A percentile compares a stretch with the other conserved stretches of the same genome.
phyloP scores from a whole-genome alignment of 1,284 basidiomycete genomes.

The Cryptococcus deneoformans region DNA sequence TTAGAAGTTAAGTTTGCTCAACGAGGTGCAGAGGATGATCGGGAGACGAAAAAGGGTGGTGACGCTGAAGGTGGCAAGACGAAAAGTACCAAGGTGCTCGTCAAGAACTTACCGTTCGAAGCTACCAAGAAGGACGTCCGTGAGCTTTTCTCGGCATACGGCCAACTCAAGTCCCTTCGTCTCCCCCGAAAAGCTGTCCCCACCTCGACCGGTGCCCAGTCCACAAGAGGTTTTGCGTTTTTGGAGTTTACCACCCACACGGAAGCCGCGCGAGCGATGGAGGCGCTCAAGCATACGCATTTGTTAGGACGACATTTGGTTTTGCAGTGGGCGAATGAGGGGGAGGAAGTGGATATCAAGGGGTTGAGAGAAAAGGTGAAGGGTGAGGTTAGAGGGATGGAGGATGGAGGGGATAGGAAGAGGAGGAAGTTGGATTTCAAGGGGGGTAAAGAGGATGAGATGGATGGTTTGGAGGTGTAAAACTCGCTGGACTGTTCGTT shows the following conservation, averaged over 20 bases:
- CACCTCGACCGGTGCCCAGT: slow-evolving; percentile 54
- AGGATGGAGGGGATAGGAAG: slow-evolving; percentile 30
- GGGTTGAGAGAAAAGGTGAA: slow-evolving; percentile 68
- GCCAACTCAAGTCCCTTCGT: slow-evolving; percentile 86
- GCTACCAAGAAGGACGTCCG: slow-evolving; percentile 89
- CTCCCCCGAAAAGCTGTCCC: slow-evolving; percentile 83
- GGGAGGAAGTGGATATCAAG: slow-evolving; percentile 63
- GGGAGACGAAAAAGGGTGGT: slow-evolving; percentile 50
- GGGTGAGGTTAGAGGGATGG: slow-evolving; percentile 33
- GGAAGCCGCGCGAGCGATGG: slow-evolving; percentile 83
- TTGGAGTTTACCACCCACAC: slow-evolving; percentile 84
- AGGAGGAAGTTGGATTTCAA: slow-evolving; percentile 45
- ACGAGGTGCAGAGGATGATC: slow-evolving; percentile 67
- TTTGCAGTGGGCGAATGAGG: slow-evolving; percentile 86
- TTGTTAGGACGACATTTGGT: slow-evolving; percentile 93
- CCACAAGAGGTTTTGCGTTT: slow-evolving; percentile 89
- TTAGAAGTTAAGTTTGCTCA: slow-evolving; percentile 84
- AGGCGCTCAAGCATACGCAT: slow-evolving; percentile 86
- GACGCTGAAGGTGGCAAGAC: slow-evolving; percentile 44
- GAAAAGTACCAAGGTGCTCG: slow-evolving; percentile 81
- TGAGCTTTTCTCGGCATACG: slow-evolving; percentile 85
- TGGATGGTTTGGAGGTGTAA: slow-evolving; percentile 32
- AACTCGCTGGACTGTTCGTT: too few species aligned
- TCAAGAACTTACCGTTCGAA: slow-evolving; percentile 98
- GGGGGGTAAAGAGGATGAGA: slow-evolving; percentile 24